Conservation (phyloP, 2,329 filamentous ascomycete species). For the Aspergillus neotritici region DNA sequence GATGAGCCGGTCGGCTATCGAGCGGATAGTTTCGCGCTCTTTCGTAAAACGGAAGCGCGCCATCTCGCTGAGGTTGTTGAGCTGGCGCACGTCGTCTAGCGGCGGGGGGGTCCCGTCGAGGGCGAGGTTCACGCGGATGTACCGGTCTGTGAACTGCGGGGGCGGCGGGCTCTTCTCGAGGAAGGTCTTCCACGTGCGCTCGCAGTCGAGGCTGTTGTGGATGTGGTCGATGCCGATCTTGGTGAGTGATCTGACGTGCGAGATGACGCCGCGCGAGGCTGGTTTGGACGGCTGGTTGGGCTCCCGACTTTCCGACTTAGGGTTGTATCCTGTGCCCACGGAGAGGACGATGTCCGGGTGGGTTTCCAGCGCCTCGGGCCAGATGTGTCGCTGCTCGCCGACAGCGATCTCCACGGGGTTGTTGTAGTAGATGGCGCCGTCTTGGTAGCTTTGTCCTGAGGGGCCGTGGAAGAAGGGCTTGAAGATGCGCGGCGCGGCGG, state of each 20-base stretch:
- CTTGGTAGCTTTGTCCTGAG: background rate
- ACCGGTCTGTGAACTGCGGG: background rate
- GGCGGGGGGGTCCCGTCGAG: background rate
- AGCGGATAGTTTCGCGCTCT: background rate
- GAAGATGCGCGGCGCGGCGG: background rate
- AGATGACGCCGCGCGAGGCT: background rate
- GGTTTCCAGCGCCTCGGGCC: background rate
- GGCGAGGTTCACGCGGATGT: background rate
- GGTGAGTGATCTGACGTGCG: background rate
- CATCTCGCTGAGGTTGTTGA: background rate
- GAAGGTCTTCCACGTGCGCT: background rate
- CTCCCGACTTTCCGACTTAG: background rate
- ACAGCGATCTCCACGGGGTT: background rate
- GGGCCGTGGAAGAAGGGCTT: slow-evolving; percentile 2
- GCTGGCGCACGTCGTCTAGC: background rate
- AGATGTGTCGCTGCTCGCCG: background rate
- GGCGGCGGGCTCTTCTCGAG: background rate
- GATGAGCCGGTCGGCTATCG: background rate
- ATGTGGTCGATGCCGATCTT: slow-evolving; percentile 1
- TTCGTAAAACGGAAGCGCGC: background rate
- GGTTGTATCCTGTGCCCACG: background rate
- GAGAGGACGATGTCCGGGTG: slow-evolving; percentile 1
- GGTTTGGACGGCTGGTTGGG: background rate
- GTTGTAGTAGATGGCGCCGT: slow-evolving; percentile 1
- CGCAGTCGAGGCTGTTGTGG: background rate